phyloP scores from a whole-genome alignment of 805 yeast genomes.

The Pichia scutulata region DNA sequence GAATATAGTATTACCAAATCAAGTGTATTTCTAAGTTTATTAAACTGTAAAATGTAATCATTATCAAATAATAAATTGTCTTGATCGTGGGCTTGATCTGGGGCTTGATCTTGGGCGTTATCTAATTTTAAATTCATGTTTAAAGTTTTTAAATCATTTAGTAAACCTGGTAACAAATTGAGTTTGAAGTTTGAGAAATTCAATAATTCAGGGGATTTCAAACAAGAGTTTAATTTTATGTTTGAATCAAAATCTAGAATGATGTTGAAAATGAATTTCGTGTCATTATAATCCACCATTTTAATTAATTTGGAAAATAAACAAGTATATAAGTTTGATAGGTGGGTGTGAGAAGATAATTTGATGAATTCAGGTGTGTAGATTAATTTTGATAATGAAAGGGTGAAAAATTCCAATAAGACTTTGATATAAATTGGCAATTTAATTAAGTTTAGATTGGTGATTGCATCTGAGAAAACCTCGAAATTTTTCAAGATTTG shows the following conservation, averaged over 20 bases:
- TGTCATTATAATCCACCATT: slow-evolving; percentile 12
- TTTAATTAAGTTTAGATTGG: slow-evolving; percentile 7
- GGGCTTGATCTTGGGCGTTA: background rate
- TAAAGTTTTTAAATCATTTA: slow-evolving; percentile 8
- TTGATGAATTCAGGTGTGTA: slow-evolving; percentile 9
- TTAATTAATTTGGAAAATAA: slow-evolving; percentile 10
- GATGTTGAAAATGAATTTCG: slow-evolving; percentile 10
- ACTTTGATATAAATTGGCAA: slow-evolving; percentile 20
- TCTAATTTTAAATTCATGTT: slow-evolving; percentile 1
- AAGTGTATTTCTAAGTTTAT: background rate
- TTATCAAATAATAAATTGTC: background rate
- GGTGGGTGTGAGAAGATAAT: no score
- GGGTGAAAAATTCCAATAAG: slow-evolving; percentile 17
- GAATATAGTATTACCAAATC: slow-evolving; percentile 8
- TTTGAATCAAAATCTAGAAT: slow-evolving; percentile 8
- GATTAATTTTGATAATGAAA: slow-evolving; percentile 9
- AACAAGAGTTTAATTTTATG: slow-evolving; percentile 1
- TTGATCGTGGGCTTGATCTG: background rate
- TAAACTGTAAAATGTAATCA: background rate
- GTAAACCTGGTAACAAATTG: slow-evolving; percentile 9
- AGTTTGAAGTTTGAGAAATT: slow-evolving; percentile 3
- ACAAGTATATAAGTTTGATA: background rate
- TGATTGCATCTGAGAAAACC: slow-evolving; percentile 1
- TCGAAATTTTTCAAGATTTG: background rate
- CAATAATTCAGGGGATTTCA: slow-evolving; percentile 1